Percentiles rank a stretch among this genome's conserved stretches.
These are phyloP conservation scores for Hypoxylon sp. DNA, from an alignment of 2,329 filamentous ascomycete species.

Conservation along the genomic window DNA sequence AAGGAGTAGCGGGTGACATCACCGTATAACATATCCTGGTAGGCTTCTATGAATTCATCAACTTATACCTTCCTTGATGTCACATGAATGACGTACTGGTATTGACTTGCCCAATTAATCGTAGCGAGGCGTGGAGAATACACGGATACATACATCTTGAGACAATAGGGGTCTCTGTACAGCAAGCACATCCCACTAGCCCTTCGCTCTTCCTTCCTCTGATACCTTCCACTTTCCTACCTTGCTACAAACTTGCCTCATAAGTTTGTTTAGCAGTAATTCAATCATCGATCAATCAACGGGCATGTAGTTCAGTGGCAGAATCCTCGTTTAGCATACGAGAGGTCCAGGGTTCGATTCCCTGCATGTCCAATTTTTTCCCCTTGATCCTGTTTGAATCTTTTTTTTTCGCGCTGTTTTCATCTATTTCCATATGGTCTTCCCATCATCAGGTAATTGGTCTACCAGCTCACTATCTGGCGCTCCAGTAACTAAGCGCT, in stretches of 20 bases:
- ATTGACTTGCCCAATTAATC: background rate
- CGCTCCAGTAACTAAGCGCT: slow-evolving; percentile 29
- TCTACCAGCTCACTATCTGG: slow-evolving; percentile 41
- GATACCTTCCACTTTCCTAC: background rate
- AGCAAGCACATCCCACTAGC: background rate
- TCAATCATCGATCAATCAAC: background rate
- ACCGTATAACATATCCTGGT: background rate
- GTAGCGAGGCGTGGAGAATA: background rate
- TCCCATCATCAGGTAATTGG: slow-evolving; percentile 46
- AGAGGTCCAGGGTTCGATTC: slow-evolving; percentile 6
- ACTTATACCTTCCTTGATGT: background rate
- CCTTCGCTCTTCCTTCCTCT: background rate
- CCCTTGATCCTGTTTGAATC: background rate
- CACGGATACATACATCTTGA: too few relatives aligned
- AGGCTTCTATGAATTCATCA: background rate
- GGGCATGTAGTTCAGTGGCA: slow-evolving; percentile 4
- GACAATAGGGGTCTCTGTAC: too few relatives aligned
- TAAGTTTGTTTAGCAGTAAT: background rate
- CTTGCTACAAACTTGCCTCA: background rate
- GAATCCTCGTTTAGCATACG: background rate
- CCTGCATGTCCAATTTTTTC: background rate
- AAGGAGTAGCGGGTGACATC: background rate
- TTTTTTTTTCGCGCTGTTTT: background rate
- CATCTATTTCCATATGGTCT: slow-evolving; percentile 43
- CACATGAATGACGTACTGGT: background rate